phyloP scores from a whole-genome alignment of 2,329 filamentous ascomycete species.

The Aureobasidium subglaciale region DNA sequence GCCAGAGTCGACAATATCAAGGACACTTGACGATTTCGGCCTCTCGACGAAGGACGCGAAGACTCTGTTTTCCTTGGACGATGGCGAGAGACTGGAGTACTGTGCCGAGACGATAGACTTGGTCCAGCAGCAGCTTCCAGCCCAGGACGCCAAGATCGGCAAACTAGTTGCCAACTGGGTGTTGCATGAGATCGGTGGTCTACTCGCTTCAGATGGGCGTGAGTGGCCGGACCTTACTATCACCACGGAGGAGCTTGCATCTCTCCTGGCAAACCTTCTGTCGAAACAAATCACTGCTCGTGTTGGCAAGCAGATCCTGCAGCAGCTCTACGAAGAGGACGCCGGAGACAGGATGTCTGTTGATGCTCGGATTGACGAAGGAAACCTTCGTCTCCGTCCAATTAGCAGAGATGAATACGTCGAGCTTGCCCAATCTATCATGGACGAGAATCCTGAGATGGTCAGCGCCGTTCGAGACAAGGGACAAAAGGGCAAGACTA shows the following conservation, averaged over 20 bases:
- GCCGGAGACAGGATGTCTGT: slow-evolving; percentile 32
- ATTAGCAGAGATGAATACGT: slow-evolving; percentile 52
- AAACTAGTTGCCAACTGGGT: slow-evolving; percentile 55
- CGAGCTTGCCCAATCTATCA: slow-evolving; percentile 45
- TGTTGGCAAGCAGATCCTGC: slow-evolving; percentile 55
- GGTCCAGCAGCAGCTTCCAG: slow-evolving; percentile 26
- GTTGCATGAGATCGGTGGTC: slow-evolving; percentile 45
- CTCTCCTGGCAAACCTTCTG: slow-evolving; percentile 36
- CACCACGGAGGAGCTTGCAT: slow-evolving; percentile 34
- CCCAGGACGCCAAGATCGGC: slow-evolving; percentile 30
- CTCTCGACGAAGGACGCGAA: slow-evolving; percentile 77
- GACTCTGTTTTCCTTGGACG: slow-evolving; percentile 68
- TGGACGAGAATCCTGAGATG: slow-evolving; percentile 50
- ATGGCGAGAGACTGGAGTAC: slow-evolving; percentile 73
- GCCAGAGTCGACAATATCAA: slow-evolving; percentile 50
- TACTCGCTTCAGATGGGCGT: slow-evolving; percentile 33
- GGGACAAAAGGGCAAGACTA: slow-evolving; percentile 57
- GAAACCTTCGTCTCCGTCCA: slow-evolving; percentile 49
- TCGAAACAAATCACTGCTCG: slow-evolving; percentile 43
- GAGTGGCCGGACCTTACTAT: slow-evolving; percentile 38
- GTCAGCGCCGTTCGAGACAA: slow-evolving; percentile 53
- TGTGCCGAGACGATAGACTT: slow-evolving; percentile 60
- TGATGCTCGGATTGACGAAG: slow-evolving; percentile 48
- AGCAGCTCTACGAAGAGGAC: slow-evolving; percentile 46
- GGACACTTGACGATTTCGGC: slow-evolving; percentile 57